Evolutionary conservation across 208 protist species (phyloP).

Genomic region (Porcisia hertigi): DNA sequence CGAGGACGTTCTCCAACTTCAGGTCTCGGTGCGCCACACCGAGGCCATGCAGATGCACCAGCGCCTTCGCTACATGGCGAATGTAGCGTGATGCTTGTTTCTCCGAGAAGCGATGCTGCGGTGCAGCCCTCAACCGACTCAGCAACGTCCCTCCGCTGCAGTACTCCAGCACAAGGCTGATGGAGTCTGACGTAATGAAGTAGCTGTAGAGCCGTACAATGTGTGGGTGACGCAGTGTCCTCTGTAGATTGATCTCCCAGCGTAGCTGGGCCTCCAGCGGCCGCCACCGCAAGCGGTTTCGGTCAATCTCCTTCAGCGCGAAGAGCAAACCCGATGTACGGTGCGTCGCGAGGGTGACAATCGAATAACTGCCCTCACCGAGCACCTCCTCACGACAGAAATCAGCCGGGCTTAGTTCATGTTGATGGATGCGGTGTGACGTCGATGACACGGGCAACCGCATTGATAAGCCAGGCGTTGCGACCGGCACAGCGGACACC

Average conservation of each 20-base stretch:
- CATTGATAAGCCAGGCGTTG: neutral
- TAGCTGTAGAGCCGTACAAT: slow-evolving; percentile 87
- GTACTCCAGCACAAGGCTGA: slow-evolving; percentile 75
- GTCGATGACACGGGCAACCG: neutral
- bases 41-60: slow-evolving; percentile 75
- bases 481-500: neutral
- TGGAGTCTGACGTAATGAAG: slow-evolving; percentile 51
- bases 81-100: slow-evolving; percentile 53
- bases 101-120: slow-evolving; percentile 41
- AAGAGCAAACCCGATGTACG: slow-evolving; percentile 51
- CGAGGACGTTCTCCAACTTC: slow-evolving; percentile 90
- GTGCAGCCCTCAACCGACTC: slow-evolving; percentile 34
- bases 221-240: slow-evolving; percentile 75
- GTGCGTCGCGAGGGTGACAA: slow-evolving; percentile 74
- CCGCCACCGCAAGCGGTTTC: slow-evolving; percentile 31
- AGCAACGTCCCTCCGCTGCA: slow-evolving; percentile 69
- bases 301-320: slow-evolving; percentile 77
- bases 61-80: slow-evolving; percentile 65
- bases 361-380: slow-evolving; percentile 74
- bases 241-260: slow-evolving; percentile 87
- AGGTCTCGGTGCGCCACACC: slow-evolving; percentile 89
- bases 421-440: slow-evolving; percentile 40
- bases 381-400: slow-evolving; percentile 66
- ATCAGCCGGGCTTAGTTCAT: slow-evolving; percentile 57
- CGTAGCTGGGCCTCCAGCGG: slow-evolving; percentile 57